Percentiles rank a stretch among this genome's conserved stretches.
phyloP scores from a whole-genome alignment of 192 early-diverging fungal species.

The Diversispora epigaea region DNA sequence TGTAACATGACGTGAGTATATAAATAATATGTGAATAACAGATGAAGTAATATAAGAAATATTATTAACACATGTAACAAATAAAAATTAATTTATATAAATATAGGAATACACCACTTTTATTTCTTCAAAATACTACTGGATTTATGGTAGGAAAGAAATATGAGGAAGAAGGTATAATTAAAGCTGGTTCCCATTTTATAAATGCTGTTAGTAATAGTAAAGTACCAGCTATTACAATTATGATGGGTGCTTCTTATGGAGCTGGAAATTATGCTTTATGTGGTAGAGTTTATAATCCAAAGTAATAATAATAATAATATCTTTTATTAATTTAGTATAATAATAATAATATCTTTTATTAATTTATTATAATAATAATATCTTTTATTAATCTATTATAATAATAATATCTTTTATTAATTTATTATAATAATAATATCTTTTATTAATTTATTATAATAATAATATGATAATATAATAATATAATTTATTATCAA shows the following conservation, averaged over 20 bases:
- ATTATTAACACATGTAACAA: no score
- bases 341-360: not conserved
- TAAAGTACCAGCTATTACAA: slow-evolving; percentile 56
- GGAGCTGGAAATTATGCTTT: slow-evolving; percentile 74
- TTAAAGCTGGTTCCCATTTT: slow-evolving; percentile 66
- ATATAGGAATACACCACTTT: slow-evolving; percentile 53
- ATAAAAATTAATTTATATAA: slow-evolving; percentile 14
- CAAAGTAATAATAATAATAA: slow-evolving; percentile 39
- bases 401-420: not conserved
- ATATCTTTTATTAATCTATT: not conserved
- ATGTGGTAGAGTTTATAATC: slow-evolving; percentile 64
- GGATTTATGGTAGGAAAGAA: slow-evolving; percentile 71
- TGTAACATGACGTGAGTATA: slow-evolving; percentile 56
- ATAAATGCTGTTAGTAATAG: slow-evolving; percentile 69
- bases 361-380: not conserved
- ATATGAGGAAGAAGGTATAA: slow-evolving; percentile 68
- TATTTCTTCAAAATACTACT: slow-evolving; percentile 69
- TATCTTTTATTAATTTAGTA: not conserved
- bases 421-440: not conserved
- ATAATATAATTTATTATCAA: not conserved
- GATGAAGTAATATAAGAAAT: not conserved
- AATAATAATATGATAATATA: not conserved
- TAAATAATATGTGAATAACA: not conserved
- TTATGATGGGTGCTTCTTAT: slow-evolving; percentile 68
- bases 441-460: not conserved